Evolutionary conservation across 352 stramenopile species (phyloP), one percentile per base, ranked within the genome.

Genomic region (Globisporangium paddicum): DNA sequence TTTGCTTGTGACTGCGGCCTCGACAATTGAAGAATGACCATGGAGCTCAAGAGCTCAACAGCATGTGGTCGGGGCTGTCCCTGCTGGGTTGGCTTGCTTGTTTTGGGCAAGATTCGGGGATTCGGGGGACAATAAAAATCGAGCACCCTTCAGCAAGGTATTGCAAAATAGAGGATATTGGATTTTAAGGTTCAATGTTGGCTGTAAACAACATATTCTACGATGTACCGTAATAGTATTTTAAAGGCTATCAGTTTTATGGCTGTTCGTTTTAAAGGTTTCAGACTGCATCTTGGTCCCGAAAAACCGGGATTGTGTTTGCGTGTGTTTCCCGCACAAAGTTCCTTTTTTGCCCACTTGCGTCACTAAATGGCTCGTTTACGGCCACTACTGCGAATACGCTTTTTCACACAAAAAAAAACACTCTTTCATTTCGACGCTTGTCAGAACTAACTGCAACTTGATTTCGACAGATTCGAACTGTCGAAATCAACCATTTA

Each of bases 21-120:
- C 44, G 70, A 62, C 71, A 71, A 71, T 78, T 76, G 60, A 38
- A 56, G 63, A 81, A 67, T 81, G 72, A 66, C 45, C 14, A 14
- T 7, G 21, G 45, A 34, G 45, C 25, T 51, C 45, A 41, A 18
- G 34, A 14, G 34, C 34, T n/a, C 28, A 18, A n/a, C 35, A 41
- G 2, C 35, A 41, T n/a, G 28, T 13, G 23, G 6, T 1, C 26
- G 4, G 23, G 8, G n/a, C n/a, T 25, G 42, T 21, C 25, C 25
- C 25, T 51, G 45, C 45, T 50, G 13, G 37, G 40, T 25, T 46
- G 21, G 40, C 40, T 45, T 44, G 38, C 4, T 44, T 41, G 11
- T 18, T 41, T 57, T 57, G 50, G n/a, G 44, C 25, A 13, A 49
- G 49, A 56, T 56, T 56, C 49, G 21, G 9, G 25, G 48, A 50